phyloP scores from a whole-genome alignment of 805 yeast species.

The Candida krabiensis region DNA sequence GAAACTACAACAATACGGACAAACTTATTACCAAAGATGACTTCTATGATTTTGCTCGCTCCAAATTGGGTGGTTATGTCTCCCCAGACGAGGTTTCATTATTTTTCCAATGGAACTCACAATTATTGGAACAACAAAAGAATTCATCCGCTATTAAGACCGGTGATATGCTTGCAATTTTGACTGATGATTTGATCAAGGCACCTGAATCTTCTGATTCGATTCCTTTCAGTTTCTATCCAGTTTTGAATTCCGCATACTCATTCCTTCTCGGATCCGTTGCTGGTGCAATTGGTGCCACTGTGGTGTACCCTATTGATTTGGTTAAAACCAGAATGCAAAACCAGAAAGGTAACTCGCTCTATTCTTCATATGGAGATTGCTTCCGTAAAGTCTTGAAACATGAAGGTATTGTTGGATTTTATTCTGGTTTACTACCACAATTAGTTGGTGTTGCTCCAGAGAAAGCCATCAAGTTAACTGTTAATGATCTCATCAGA shows the following conservation, averaged over 20 bases:
- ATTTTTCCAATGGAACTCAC: conserved; percentile 37
- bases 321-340: conserved; percentile 96
- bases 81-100: conserved; percentile 30
- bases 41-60: conserved; percentile 26
- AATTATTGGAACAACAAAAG: conserved; percentile 27
- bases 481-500: conserved; percentile 88
- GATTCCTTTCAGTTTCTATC: conserved; percentile 43
- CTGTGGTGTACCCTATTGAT: conserved; percentile 95
- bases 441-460: conserved; percentile 98
- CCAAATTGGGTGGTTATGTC: conserved; percentile 13
- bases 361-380: conserved; percentile 79
- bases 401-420: conserved; percentile 79
- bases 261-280: conserved; percentile 88
- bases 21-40: conserved; percentile 24
- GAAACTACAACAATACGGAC: conserved; percentile 18
- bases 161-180: conserved; percentile 36
- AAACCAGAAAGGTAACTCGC: conserved; percentile 74
- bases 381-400: conserved; percentile 77
- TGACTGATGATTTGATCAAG: conserved; percentile 55
- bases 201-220: conserved; percentile 46
- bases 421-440: conserved; percentile 91
- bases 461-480: conserved; percentile 93
- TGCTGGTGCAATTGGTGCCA: conserved; percentile 99
- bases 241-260: conserved; percentile 82
- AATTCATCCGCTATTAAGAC: conserved; percentile 26